Conservation (phyloP, 345 rosid genomes). For the Clausena lansium region DNA sequence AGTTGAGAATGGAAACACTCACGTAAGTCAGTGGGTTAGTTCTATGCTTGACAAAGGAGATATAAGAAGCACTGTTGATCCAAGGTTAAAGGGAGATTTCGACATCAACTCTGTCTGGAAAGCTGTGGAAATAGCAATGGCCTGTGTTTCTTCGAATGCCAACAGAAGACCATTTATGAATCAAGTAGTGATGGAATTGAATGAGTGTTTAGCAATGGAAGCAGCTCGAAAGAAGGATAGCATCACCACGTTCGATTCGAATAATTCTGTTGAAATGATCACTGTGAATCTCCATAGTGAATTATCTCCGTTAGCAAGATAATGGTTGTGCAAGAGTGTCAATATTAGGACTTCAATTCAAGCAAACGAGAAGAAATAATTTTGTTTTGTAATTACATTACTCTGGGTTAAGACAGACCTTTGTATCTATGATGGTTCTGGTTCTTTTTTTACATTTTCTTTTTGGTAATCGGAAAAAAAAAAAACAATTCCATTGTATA, state of each 20-base stretch:
- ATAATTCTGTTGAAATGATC: background rate
- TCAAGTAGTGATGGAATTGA: slow-evolving; percentile 33
- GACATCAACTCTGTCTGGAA: slow-evolving; percentile 37
- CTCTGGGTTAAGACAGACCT: too few relatives aligned
- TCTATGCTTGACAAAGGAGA: slow-evolving; percentile 39
- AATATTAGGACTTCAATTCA: background rate
- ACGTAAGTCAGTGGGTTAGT: slow-evolving; percentile 38
- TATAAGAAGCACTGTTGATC: slow-evolving; percentile 40
- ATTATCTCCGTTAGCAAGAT: background rate
- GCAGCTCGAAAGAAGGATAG: background rate
- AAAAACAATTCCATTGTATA: too few relatives aligned
- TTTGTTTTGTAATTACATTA: too few relatives aligned
- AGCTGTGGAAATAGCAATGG: slow-evolving; percentile 47
- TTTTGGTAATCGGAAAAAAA: too few relatives aligned
- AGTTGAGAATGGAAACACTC: slow-evolving; percentile 7
- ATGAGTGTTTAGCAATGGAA: slow-evolving; percentile 24
- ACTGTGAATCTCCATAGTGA: background rate
- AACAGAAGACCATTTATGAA: slow-evolving; percentile 35
- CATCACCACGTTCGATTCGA: background rate
- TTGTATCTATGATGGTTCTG: too few relatives aligned
- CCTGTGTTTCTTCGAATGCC: slow-evolving; percentile 32
- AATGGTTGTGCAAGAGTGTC: background rate
- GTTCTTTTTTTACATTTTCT: too few relatives aligned
- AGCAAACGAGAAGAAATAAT: too few relatives aligned
- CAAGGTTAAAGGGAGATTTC: slow-evolving; percentile 33